phyloP scores from a whole-genome alignment of 2,329 filamentous ascomycete species.

The Microsporum ferrugineum region DNA sequence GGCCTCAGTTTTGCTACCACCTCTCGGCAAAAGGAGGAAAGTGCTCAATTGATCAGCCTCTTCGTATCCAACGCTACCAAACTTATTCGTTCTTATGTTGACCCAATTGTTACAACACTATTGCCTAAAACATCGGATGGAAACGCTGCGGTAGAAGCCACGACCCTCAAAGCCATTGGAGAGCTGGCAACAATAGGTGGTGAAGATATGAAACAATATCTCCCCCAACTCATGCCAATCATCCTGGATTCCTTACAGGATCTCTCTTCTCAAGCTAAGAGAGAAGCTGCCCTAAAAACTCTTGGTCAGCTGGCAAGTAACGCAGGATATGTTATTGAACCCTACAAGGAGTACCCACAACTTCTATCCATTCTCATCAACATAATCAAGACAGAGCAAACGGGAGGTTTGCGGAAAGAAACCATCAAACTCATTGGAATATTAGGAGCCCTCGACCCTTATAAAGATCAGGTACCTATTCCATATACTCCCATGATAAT shows the following conservation, averaged over 20 bases:
- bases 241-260: conserved; percentile 92
- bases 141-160: conserved; percentile 80
- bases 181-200: conserved; percentile 90
- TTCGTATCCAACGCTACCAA: conserved; percentile 87
- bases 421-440: conserved; percentile 97
- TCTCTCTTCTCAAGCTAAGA: conserved; percentile 77
- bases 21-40: conserved; percentile 89
- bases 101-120: conserved; percentile 90
- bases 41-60: conserved; percentile 80
- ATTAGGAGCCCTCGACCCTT: conserved; percentile 85
- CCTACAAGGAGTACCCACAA: conserved; percentile 89
- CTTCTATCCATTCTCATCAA: conserved; percentile 84
- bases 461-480: conserved; percentile 63
- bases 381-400: conserved; percentile 86
- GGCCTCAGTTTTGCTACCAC: conserved; percentile 95
- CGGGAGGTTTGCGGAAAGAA: conserved; percentile 74
- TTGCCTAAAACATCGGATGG: conserved; percentile 74
- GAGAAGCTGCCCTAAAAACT: conserved; percentile 81
- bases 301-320: conserved; percentile 89
- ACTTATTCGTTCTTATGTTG: conserved; percentile 90
- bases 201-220: conserved; percentile 84
- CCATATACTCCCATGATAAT: not conserved
- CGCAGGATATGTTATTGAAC: conserved; percentile 93
- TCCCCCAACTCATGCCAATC: conserved; percentile 84
- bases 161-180: conserved; percentile 88